These are phyloP conservation scores for Heritiera littoralis DNA, from an alignment of 345 rosid genomes.

Conservation along the genomic window DNA sequence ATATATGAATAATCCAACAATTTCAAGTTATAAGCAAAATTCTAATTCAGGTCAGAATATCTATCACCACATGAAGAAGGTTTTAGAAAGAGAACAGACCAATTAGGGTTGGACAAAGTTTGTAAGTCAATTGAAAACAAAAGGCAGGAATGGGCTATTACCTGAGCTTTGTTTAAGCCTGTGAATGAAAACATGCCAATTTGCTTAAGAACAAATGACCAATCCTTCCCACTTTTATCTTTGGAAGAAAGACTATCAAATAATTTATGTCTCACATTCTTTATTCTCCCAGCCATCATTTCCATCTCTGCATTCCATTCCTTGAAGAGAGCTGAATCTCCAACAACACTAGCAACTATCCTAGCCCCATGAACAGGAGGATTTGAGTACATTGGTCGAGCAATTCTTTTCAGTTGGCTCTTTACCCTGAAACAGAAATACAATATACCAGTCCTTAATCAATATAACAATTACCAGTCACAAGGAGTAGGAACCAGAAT, in stretches of 20 bases:
- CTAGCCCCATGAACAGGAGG: conserved; percentile 97
- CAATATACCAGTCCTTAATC: background rate
- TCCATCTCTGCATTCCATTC: conserved; percentile 99
- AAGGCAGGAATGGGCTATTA: conserved; percentile 24
- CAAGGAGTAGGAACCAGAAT: background rate
- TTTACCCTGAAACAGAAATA: conserved; percentile 63
- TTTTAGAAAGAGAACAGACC: background rate
- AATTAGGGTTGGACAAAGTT: background rate
- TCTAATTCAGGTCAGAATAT: background rate
- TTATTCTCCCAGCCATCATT: conserved; percentile 97
- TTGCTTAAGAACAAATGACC: conserved; percentile 91
- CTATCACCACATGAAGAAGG: background rate
- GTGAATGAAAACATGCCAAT: conserved; percentile 99
- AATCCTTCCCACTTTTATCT: conserved; percentile 91
- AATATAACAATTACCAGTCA: background rate
- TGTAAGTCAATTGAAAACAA: background rate
- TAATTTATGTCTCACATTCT: conserved; percentile 74
- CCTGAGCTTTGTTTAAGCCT: conserved; percentile 91
- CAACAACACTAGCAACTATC: conserved; percentile 87
- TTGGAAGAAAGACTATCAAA: conserved; percentile 69
- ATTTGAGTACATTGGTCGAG: conserved; percentile 97
- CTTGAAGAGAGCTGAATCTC: conserved; percentile 70
- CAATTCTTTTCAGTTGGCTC: conserved; percentile 96
- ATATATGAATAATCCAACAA: background rate
- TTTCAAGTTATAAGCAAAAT: background rate